Base-by-base conservation (phyloP, 495 filamentous ascomycete genomes). In the Hypoxylon trugodes region DNA sequence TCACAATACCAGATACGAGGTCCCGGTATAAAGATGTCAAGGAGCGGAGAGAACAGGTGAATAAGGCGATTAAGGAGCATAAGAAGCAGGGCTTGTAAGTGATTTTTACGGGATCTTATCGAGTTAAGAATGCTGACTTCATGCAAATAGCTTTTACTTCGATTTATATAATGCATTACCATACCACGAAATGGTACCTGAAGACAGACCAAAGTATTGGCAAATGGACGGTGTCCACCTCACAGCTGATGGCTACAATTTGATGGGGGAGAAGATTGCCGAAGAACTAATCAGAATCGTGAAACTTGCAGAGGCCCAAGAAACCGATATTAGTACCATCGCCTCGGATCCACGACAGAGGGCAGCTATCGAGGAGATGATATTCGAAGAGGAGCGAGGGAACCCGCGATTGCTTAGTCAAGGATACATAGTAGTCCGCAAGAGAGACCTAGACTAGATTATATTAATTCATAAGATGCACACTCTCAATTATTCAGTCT, bases 181-280 rank as follows among this genome's bases (percentile, higher is more conserved):
- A 0, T 87, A 82, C 64, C 80, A 79, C 49, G 48, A 54, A n/a
- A 75, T 87, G 69, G 51, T 69, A 2, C 61, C 74, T 6, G 48
- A 72, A 4, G 79, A 82, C 54, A 66, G 77, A 13, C 47, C 76
- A 3, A 71, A 70, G 33, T 80, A 85, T 48, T 88, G 85, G 81
- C 81, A 86, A 62, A 52, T 42, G 56, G 87, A 90, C 75, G 81
- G 79, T 12, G 52, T 89, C 19, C 87, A 90, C 72, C 76, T 89
- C 38, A 86, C 80, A 5, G 69, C 78, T 2, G 74, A 69, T 18
- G 87, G 87, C 9, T 89, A 90, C 74, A 76, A 84, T 50, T 51
- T 80, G 40, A 82, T 90, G 59, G 87, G 87, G 0, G 65, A 80
- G 45, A 73, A 77, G 45, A 76, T 88, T 40, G 84, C 76, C 38